phyloP scores from a whole-genome alignment of 805 yeast genomes.

The Yamadazyma endophytica region DNA sequence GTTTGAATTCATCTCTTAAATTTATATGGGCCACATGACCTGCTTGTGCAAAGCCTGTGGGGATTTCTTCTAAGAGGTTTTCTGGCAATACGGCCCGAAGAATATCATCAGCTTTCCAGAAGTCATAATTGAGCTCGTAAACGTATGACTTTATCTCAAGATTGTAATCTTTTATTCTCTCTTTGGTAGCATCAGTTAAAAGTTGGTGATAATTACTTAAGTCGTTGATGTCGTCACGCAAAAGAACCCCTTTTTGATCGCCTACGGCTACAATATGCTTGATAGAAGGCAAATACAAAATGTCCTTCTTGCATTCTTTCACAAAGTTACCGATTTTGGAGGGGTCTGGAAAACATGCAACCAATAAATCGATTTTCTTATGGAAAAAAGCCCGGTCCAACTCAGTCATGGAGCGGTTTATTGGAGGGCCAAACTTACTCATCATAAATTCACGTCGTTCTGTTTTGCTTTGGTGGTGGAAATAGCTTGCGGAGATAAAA shows the following conservation, averaged over 20 bases:
- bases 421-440: constrained; percentile 55
- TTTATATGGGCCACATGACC: constrained; percentile 97
- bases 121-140: constrained; percentile 61
- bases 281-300: constrained; percentile 67
- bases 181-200: constrained; percentile 40
- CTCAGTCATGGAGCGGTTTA: constrained; percentile 56
- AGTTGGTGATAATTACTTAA: constrained; percentile 10
- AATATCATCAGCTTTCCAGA: constrained; percentile 90
- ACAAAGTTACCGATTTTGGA: constrained; percentile 55
- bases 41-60: constrained; percentile 86
- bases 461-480: constrained; percentile 19
- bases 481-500: constrained; percentile 2
- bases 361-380: constrained; percentile 54
- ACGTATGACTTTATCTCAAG: constrained; percentile 50
- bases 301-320: constrained; percentile 52
- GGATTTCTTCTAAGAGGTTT: constrained; percentile 63
- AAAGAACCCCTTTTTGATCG: constrained; percentile 50
- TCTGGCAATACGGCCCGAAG: constrained; percentile 74
- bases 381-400: constrained; percentile 67
- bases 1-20: constrained; percentile 76
- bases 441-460: constrained; percentile 24
- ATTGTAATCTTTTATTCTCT: constrained; percentile 43
- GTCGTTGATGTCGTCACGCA: constrained; percentile 42
- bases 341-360: constrained; percentile 69
- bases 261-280: constrained; percentile 55